Evolutionary conservation across 495 filamentous ascomycete species (phyloP).

Genomic region (Tirmania nivea): DNA sequence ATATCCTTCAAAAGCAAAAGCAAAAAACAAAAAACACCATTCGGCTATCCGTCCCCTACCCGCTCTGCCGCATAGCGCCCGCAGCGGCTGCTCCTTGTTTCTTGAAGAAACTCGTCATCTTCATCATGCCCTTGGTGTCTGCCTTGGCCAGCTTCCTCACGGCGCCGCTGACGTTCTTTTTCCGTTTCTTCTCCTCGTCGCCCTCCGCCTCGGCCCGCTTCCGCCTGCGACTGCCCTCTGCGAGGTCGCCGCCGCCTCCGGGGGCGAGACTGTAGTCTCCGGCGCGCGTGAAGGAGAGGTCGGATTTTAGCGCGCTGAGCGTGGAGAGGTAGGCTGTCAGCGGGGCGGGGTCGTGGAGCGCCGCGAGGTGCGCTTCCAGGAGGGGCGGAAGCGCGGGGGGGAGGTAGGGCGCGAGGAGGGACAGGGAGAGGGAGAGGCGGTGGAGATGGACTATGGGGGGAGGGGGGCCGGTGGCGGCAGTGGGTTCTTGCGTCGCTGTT

Average conservation of each 20-base stretch:
- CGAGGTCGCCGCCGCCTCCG: conserved; percentile 7
- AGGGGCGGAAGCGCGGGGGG: conserved; percentile 29
- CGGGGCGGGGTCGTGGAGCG: conserved; percentile 42
- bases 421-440: conserved; percentile 48
- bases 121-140: conserved; percentile 81
- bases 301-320: conserved; percentile 40
- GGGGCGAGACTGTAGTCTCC: conserved; percentile 61
- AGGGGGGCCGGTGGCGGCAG: conserved; percentile 14
- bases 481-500: conserved; percentile 17
- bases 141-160: conserved; percentile 69
- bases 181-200: conserved; percentile 39
- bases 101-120: conserved; percentile 83
- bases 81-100: no score
- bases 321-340: conserved; percentile 44
- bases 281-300: conserved; percentile 44
- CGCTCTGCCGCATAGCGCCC: no score
- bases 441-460: conserved; percentile 36
- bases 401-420: conserved; percentile 60
- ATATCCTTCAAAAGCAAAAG: no score
- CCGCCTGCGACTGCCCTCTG: conserved; percentile 25
- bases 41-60: no score
- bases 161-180: conserved; percentile 45
- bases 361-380: conserved; percentile 24
- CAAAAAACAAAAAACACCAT: no score
- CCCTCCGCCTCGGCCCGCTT: conserved; percentile 54